A percentile compares a stretch with the other conserved stretches of the same genome.
These are phyloP conservation scores for Plasmodium inui DNA, from an alignment of 169 alveolate species.

Conservation along the genomic window DNA sequence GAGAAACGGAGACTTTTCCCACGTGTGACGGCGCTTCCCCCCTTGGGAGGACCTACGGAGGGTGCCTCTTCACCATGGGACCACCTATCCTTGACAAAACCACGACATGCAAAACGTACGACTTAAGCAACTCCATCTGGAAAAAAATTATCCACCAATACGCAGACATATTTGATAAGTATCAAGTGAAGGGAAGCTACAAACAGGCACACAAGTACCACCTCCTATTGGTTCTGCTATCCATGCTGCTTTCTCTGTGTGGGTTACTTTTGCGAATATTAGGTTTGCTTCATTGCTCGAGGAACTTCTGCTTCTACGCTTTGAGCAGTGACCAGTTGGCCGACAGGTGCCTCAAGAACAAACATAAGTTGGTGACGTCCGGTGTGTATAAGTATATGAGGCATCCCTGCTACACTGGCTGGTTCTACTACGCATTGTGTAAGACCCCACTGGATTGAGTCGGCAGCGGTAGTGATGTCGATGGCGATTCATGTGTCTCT, in stretches of 20 bases:
- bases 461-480: too few species aligned
- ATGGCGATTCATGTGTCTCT: not conserved
- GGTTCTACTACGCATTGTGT: constrained; percentile 66
- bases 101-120: not conserved
- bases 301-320: constrained; percentile 51
- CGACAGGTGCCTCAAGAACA: constrained; percentile 2
- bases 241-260: not conserved
- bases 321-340: not conserved
- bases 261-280: constrained; percentile 43
- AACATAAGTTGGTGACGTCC: constrained; percentile 24
- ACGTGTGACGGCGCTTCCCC: not conserved
- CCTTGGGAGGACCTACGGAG: not conserved
- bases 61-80: not conserved
- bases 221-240: not conserved
- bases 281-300: constrained; percentile 26
- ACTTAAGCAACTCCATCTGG: constrained; percentile 12
- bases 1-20: not conserved
- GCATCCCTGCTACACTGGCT: constrained; percentile 72
- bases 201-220: constrained; percentile 18
- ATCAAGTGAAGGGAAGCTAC: not conserved
- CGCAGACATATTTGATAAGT: constrained; percentile 12
- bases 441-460: not conserved
- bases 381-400: constrained; percentile 66
- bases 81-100: not conserved
- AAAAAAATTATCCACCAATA: constrained; percentile 13